phyloP scores from a whole-genome alignment of 192 early-diverging fungal genomes.

The Backusella morwellensis region DNA sequence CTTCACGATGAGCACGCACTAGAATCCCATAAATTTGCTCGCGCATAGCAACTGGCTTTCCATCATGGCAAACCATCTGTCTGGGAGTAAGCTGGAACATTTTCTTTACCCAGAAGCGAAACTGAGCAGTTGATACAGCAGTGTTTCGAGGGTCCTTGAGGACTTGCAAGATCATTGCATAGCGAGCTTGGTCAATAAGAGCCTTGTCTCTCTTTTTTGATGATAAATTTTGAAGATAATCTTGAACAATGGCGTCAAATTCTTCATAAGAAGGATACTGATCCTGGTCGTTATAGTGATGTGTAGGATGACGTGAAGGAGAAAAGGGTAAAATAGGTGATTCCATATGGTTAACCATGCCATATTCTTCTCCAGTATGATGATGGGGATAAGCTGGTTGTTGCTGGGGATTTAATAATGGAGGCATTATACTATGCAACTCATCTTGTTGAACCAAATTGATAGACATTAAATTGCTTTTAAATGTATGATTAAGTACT shows the following conservation, averaged over 20 bases:
- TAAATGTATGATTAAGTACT: neutral
- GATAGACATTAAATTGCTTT: constrained; percentile 7
- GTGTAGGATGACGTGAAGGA: constrained; percentile 13
- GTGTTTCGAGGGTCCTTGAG: constrained; percentile 48
- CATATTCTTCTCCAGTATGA: constrained; percentile 10
- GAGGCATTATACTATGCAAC: constrained; percentile 12
- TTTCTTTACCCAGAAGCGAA: constrained; percentile 54
- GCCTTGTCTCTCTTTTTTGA: constrained; percentile 54
- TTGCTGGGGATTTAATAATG: neutral
- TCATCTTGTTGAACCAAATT: constrained; percentile 16
- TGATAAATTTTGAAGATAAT: constrained; percentile 46
- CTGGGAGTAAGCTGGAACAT: constrained; percentile 43
- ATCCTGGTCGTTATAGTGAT: constrained; percentile 24
- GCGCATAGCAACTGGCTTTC: constrained; percentile 48
- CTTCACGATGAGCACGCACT: constrained; percentile 46
- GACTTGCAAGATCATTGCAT: constrained; percentile 49
- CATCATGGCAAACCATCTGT: constrained; percentile 44
- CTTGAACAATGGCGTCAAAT: constrained; percentile 43
- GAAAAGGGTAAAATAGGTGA: neutral
- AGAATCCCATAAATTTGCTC: constrained; percentile 49
- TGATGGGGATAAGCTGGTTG: neutral
- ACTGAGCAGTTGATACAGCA: constrained; percentile 49
- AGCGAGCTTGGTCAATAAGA: constrained; percentile 42
- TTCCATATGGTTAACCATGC: constrained; percentile 1
- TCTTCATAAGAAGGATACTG: constrained; percentile 46